phyloP scores from a whole-genome alignment of 2,329 filamentous ascomycete species.

The Lachnellula arida region DNA sequence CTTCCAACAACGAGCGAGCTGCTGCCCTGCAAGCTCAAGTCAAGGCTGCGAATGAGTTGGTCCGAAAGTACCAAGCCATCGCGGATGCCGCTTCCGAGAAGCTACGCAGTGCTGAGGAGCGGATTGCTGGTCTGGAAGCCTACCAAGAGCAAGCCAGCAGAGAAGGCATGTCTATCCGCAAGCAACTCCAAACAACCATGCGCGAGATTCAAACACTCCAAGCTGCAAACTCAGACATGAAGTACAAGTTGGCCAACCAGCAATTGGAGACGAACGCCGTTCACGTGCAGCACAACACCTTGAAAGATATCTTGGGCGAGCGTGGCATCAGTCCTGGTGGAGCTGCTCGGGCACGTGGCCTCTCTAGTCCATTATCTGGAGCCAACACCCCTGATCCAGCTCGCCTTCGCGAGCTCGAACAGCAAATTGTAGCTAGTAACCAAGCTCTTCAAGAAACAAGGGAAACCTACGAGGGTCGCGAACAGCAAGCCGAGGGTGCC shows the following conservation, averaged over 20 bases:
- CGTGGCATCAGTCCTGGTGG: slow-evolving; percentile 78
- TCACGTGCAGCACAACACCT: slow-evolving; percentile 82
- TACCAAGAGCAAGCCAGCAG: slow-evolving; percentile 97
- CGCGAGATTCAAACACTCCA: slow-evolving; percentile 80
- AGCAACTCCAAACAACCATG: slow-evolving; percentile 81
- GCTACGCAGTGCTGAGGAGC: slow-evolving; percentile 86
- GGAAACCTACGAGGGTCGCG: slow-evolving; percentile 68
- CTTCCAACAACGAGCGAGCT: slow-evolving; percentile 60
- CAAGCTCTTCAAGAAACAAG: slow-evolving; percentile 85
- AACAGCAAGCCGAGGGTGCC: slow-evolving; percentile 79
- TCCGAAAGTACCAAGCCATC: slow-evolving; percentile 83
- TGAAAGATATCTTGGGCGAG: slow-evolving; percentile 89
- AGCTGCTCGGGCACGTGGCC: slow-evolving; percentile 63
- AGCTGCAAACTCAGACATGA: slow-evolving; percentile 74
- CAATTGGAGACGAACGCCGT: slow-evolving; percentile 94
- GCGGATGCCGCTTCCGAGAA: slow-evolving; percentile 85
- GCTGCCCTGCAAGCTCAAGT: slow-evolving; percentile 75
- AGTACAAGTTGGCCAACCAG: slow-evolving; percentile 76
- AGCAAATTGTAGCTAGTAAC: slow-evolving; percentile 72
- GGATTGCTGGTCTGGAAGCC: slow-evolving; percentile 91
- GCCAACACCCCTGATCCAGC: slow-evolving; percentile 75
- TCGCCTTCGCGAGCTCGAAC: slow-evolving; percentile 79
- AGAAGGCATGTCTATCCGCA: slow-evolving; percentile 82
- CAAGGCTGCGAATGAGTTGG: slow-evolving; percentile 69
- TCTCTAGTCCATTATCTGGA: slow-evolving; percentile 69